Evolutionary conservation across 2,329 filamentous ascomycete species (phyloP).

Genomic region (Cordyceps cicadae): DNA sequence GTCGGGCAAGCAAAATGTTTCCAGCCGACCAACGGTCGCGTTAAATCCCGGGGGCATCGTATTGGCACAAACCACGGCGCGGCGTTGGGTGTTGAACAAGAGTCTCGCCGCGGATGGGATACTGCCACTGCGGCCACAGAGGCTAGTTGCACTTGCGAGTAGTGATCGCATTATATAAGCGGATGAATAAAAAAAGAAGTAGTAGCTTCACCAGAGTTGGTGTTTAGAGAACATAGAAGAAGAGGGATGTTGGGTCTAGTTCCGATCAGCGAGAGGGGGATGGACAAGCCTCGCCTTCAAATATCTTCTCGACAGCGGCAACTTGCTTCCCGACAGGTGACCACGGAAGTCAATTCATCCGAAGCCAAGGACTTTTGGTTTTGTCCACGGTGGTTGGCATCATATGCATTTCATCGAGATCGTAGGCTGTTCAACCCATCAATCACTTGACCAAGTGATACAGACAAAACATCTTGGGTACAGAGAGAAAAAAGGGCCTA

Average conservation of each 20-base stretch:
- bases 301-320: not conserved
- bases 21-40: slow-evolving; percentile 22
- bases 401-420: not conserved
- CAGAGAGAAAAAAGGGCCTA: not conserved
- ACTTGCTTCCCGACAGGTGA: not conserved
- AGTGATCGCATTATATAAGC: not conserved
- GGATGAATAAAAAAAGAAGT: not conserved
- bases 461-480: not conserved
- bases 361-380: not conserved
- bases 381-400: not conserved
- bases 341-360: not conserved
- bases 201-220: not conserved
- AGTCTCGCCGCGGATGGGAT: not conserved
- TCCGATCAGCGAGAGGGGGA: not conserved
- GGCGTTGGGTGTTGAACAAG: not conserved
- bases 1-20: slow-evolving; percentile 35
- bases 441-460: not conserved
- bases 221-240: not conserved
- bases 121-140: not conserved
- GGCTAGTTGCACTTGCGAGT: not conserved
- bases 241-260: not conserved
- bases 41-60: slow-evolving; percentile 22
- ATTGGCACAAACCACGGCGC: not conserved
- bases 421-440: not conserved
- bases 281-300: not conserved